A percentile compares a stretch with the other conserved stretches of the same genome.
phyloP scores from a whole-genome alignment of 352 stramenopile species.

The Phytopythium aichiense region DNA sequence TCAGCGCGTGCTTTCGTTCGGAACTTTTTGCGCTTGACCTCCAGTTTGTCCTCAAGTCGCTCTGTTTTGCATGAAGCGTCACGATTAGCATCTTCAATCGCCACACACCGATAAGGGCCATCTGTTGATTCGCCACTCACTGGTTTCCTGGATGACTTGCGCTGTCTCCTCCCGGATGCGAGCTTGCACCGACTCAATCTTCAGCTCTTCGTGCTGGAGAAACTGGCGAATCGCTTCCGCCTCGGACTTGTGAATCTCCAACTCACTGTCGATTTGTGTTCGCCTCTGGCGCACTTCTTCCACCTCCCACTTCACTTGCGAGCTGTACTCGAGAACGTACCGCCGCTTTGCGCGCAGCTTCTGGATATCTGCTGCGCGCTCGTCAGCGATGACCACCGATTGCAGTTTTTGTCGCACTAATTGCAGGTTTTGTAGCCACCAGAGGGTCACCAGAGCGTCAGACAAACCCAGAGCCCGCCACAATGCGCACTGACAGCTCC shows the following conservation, averaged over 20 bases:
- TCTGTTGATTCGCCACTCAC: constrained; percentile 10
- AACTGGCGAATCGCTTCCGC: constrained; percentile 23
- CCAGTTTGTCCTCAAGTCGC: constrained; percentile 33
- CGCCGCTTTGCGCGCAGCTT: constrained; percentile 43
- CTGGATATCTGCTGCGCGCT: constrained; percentile 22
- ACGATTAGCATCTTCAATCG: not conserved
- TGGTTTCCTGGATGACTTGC: constrained; percentile 30
- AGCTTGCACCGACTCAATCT: constrained; percentile 21
- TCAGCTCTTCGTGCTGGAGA: constrained; percentile 34
- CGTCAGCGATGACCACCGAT: constrained; percentile 16
- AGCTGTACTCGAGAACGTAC: constrained; percentile 37
- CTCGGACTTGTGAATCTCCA: constrained; percentile 18
- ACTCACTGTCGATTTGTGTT: constrained; percentile 22
- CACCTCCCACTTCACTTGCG: constrained; percentile 31
- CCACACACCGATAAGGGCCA: not conserved
- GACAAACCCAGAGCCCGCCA: not conserved
- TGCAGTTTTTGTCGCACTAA: constrained; percentile 16
- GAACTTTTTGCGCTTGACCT: constrained; percentile 40
- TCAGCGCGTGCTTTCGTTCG: constrained; percentile 42
- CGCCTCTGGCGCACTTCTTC: constrained; percentile 20
- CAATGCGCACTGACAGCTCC: not conserved
- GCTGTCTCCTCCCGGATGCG: constrained; percentile 29
- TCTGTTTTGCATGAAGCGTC: constrained; percentile 10
- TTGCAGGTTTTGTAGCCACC: not conserved
- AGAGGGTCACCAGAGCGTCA: not conserved